These are phyloP conservation scores for Fusarium irregulare DNA, from an alignment of 2,329 filamentous ascomycete genomes.

Conservation along the genomic window DNA sequence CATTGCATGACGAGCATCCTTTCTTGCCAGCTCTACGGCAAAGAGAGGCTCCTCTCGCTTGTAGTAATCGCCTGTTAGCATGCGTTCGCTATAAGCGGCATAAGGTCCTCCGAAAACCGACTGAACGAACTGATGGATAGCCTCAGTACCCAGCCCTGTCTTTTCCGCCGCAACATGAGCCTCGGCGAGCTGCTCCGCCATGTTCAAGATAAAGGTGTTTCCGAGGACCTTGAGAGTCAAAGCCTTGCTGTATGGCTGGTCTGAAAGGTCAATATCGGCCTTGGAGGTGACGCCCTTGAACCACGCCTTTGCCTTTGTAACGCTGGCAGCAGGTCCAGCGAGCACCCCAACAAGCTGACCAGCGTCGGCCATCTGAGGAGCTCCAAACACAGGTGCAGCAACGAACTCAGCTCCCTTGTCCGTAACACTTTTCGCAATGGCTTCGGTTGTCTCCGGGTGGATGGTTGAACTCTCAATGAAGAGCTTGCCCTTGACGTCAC, in stretches of 20 bases:
- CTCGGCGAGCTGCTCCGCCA: slow-evolving; percentile 83
- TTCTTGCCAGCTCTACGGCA: slow-evolving; percentile 82
- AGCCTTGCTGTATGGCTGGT: slow-evolving; percentile 75
- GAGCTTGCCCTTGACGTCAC: slow-evolving; percentile 74
- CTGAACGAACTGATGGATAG: slow-evolving; percentile 78
- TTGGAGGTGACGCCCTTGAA: slow-evolving; percentile 78
- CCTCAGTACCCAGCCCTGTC: slow-evolving; percentile 76
- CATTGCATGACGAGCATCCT: slow-evolving; percentile 82
- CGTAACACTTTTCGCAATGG: slow-evolving; percentile 67
- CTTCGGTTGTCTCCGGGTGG: slow-evolving; percentile 82
- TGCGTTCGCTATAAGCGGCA: slow-evolving; percentile 77
- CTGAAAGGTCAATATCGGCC: slow-evolving; percentile 76
- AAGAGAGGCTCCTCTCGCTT: slow-evolving; percentile 83
- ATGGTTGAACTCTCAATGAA: slow-evolving; percentile 91
- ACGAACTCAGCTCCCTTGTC: slow-evolving; percentile 77
- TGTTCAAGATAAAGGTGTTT: slow-evolving; percentile 87
- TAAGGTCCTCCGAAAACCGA: slow-evolving; percentile 81
- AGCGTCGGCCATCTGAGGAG: slow-evolving; percentile 75
- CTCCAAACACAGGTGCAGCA: slow-evolving; percentile 76
- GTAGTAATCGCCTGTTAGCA: slow-evolving; percentile 81
- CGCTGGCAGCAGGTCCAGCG: slow-evolving; percentile 70
- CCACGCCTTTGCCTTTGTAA: slow-evolving; percentile 75
- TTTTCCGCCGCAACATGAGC: slow-evolving; percentile 84
- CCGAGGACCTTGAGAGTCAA: slow-evolving; percentile 83
- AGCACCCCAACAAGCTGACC: slow-evolving; percentile 79